These are phyloP conservation scores for Boletus mariae DNA, from an alignment of 1,284 basidiomycete species.

Conservation along the genomic window DNA sequence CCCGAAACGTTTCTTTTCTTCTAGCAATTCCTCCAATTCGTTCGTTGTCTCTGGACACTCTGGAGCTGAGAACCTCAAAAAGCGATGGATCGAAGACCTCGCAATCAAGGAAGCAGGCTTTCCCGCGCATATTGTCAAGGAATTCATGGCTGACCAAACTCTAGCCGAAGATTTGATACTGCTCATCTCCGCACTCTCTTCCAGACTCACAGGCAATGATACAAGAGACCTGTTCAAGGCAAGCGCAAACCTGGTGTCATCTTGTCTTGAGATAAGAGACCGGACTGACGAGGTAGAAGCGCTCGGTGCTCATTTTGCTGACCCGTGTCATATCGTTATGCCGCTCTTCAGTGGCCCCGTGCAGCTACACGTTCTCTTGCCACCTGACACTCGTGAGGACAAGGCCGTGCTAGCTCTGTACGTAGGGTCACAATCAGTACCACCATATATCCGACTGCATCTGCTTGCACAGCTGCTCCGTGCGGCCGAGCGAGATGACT, in stretches of 20 bases:
- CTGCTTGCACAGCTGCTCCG: slow-evolving; percentile 65
- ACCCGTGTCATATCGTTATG: slow-evolving; percentile 50
- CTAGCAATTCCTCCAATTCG: slow-evolving; percentile 62
- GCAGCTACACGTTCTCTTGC: slow-evolving; percentile 64
- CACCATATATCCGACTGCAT: slow-evolving; percentile 84
- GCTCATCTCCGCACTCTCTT: slow-evolving; percentile 49
- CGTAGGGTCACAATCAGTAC: slow-evolving; percentile 66
- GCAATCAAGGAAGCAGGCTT: slow-evolving; percentile 84
- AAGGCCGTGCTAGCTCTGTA: slow-evolving; percentile 75
- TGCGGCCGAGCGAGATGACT: slow-evolving; percentile 51
- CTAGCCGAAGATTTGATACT: slow-evolving; percentile 47
- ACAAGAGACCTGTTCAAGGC: slow-evolving; percentile 21
- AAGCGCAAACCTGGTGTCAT: slow-evolving; percentile 8
- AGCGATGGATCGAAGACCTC: slow-evolving; percentile 81
- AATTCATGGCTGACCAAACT: slow-evolving; percentile 41
- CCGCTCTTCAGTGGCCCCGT: slow-evolving; percentile 62
- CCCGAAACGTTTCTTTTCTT: slow-evolving; percentile 59
- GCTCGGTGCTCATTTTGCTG: slow-evolving; percentile 50
- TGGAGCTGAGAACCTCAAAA: slow-evolving; percentile 62
- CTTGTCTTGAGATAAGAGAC: slow-evolving; percentile 26
- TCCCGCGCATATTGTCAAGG: slow-evolving; percentile 69
- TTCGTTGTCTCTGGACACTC: slow-evolving; percentile 63
- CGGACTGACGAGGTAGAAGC: slow-evolving; percentile 66
- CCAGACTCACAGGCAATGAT: slow-evolving; percentile 45
- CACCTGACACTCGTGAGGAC: slow-evolving; percentile 38